Evolutionary conservation across 139 green algal species (phyloP), one percentile per base, ranked within the genome.

Genomic region (Klebsormidium nitens): DNA sequence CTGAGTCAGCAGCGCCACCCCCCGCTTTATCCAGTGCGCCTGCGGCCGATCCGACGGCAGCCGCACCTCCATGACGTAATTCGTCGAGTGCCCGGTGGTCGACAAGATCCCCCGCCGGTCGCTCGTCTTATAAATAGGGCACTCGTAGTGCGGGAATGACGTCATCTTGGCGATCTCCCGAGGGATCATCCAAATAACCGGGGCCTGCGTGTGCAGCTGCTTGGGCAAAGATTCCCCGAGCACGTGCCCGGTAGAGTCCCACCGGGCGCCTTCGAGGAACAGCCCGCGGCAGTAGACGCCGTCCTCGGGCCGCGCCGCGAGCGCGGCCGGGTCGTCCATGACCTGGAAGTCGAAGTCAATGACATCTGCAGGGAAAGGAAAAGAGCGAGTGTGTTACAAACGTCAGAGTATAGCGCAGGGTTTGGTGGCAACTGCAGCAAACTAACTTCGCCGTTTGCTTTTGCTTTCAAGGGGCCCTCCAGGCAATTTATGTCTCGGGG

Each of bases 271-370:
- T 65, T 95, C 89, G 55, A 95, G 48, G 73, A 89, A 95, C 23
- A 93, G 78, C 1, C 89, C 89, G 14, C 67, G 47, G 72, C 77
- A 83, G 74, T 89, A 89, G 34, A 89, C 82, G 23, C 89, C 89
- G 68, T 93, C 87, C 40, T 77, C 73, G 17, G 89, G 89, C 14
- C 69, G 40, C 34, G 58, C 46, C 29, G 73, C 60, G 34, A 29
- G 39, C 36, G 78, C 59, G 36, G 56, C 64, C n/a, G 69, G 57
- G 31, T 34, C 49, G 47, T 88, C 81, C 71, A 82, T 81, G 0
- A 90, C 75, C 58, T 86, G 81, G 72, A 91, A 93, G 66, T 95
- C 87, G 81, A 95, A 95, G 74, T 90, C 87, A 40, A 93, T 82
- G 56, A 83, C 71, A 83, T n/a, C n/a, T n/a, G n/a, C n/a, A n/a